Conservation (phyloP, 257 asterid species). For the Eucommia ulmoides region DNA sequence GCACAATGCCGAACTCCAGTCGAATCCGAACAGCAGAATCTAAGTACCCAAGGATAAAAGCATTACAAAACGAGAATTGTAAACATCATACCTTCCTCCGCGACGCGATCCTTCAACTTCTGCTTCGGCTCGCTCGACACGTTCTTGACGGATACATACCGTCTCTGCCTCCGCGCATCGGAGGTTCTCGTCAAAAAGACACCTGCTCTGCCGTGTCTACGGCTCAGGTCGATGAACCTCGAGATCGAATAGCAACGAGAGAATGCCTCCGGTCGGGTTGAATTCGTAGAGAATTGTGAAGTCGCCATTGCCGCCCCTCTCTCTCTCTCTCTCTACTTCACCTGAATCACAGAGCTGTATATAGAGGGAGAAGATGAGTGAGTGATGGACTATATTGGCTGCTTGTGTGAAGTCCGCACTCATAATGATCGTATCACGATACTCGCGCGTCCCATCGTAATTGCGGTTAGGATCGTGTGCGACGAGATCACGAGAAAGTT, state of each 20-base stretch:
- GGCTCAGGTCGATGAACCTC: slow-evolving; percentile 28
- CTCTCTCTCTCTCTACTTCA: not conserved
- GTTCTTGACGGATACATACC: slow-evolving; percentile 34
- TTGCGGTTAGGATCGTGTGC: too few species aligned
- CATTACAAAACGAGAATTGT: too few species aligned
- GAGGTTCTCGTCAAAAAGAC: slow-evolving; percentile 19
- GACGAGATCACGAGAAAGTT: too few species aligned
- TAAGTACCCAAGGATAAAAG: too few species aligned
- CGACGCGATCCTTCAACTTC: slow-evolving; percentile 20
- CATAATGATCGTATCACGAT: too few species aligned
- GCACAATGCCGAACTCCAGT: not conserved
- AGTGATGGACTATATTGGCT: too few species aligned
- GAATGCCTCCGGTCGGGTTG: slow-evolving; percentile 17
- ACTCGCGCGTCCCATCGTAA: too few species aligned
- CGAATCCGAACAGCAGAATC: too few species aligned
- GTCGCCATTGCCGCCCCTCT: slow-evolving; percentile 35
- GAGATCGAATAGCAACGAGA: slow-evolving; percentile 22
- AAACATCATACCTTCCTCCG: slow-evolving; percentile 26
- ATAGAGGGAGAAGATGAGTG: too few species aligned
- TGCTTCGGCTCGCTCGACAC: slow-evolving; percentile 40
- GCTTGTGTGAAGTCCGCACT: too few species aligned
- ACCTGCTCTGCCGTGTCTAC: slow-evolving; percentile 23
- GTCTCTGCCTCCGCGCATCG: slow-evolving; percentile 17
- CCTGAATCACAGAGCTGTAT: too few species aligned
- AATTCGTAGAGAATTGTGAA: slow-evolving; percentile 17